Conservation (phyloP, 345 rosid genomes). For the Melaleuca quinquenervia region DNA sequence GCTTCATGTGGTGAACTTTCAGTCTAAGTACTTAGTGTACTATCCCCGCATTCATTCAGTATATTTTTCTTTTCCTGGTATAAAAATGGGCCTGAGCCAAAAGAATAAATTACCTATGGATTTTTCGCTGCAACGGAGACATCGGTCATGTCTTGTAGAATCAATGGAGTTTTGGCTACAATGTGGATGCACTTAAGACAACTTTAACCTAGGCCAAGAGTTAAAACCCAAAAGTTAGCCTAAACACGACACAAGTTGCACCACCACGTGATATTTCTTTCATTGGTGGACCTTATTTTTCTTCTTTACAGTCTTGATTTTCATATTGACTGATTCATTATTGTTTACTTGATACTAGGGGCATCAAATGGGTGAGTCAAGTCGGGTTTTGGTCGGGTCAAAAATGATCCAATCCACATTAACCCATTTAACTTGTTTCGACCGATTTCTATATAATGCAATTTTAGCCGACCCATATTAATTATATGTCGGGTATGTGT, state of each 20-base stretch:
- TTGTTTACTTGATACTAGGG: background rate
- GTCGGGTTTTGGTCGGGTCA: no score
- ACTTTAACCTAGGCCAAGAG: background rate
- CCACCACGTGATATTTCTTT: background rate
- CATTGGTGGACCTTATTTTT: background rate
- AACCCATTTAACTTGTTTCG: no score
- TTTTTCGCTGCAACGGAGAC: background rate
- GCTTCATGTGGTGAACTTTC: background rate
- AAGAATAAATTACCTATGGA: background rate
- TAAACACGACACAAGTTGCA: background rate
- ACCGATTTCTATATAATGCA: no score
- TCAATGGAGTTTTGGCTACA: background rate
- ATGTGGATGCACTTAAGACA: background rate
- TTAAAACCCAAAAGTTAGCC: background rate
- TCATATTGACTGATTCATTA: background rate
- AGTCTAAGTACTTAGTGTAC: background rate
- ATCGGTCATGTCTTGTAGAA: background rate
- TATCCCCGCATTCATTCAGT: background rate
- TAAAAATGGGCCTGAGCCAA: background rate
- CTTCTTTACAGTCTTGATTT: background rate
- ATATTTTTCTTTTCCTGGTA: background rate
- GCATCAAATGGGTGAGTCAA: no score
- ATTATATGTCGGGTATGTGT: no score
- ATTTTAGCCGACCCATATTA: no score
- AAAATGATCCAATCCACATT: no score